Conservation (phyloP, 306 rosid species). For the Prinsepia uniflora region DNA sequence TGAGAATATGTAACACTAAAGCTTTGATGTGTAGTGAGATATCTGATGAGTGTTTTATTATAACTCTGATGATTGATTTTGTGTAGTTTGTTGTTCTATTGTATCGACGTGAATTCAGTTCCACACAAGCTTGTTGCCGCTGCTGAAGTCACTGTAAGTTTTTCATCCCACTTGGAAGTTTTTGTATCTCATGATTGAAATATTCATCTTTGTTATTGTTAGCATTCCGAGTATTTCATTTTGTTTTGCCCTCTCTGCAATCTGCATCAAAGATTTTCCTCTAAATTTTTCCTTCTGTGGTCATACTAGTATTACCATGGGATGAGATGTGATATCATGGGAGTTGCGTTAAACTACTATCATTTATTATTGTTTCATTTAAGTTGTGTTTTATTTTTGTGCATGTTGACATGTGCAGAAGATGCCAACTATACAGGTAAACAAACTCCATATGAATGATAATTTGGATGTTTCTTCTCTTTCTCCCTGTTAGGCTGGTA, state of each 20-base stretch:
- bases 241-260: no score
- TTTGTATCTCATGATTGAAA: not conserved
- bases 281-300: not conserved
- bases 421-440: conserved; percentile 97
- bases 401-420: conserved; percentile 49
- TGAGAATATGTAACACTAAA: not conserved
- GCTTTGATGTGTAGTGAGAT: not conserved
- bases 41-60: not conserved
- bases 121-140: conserved; percentile 72
- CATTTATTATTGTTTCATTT: conserved; percentile 21
- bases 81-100: conserved; percentile 67
- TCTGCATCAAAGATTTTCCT: no score
- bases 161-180: conserved; percentile 9
- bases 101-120: conserved; percentile 70
- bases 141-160: conserved; percentile 87
- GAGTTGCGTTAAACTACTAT: not conserved
- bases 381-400: conserved; percentile 7
- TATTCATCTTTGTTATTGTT: no score
- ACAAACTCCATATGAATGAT: conserved; percentile 9
- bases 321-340: not conserved
- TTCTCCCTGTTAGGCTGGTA: not conserved
- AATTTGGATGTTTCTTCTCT: not conserved
- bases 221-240: no score
- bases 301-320: not conserved
- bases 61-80: conserved; percentile 18